These are phyloP conservation scores for Evernia prunastri DNA, from an alignment of 495 filamentous ascomycete genomes.

Conservation along the genomic window DNA sequence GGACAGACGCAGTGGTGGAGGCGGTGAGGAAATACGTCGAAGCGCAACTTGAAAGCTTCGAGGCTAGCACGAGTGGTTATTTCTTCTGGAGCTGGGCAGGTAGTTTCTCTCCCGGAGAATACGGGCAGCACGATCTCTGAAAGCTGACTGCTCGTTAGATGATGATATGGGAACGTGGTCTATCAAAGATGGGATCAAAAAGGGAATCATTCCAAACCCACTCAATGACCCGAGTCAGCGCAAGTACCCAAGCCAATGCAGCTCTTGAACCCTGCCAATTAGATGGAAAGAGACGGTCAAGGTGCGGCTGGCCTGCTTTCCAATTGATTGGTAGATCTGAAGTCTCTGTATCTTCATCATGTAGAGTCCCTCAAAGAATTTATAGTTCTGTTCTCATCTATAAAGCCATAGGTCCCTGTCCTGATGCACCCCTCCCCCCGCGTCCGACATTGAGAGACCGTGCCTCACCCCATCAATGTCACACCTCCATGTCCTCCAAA, in stretches of 20 bases:
- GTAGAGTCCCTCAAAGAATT: no score
- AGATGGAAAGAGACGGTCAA: not conserved
- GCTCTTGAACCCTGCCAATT: not conserved
- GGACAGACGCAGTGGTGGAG: not conserved
- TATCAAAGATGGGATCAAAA: not conserved
- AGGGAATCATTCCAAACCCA: not conserved
- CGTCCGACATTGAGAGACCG: no score
- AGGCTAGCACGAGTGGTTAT: not conserved
- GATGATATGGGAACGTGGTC: not conserved
- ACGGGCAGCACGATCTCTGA: not conserved
- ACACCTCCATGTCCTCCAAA: no score
- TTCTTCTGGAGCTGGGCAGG: not conserved
- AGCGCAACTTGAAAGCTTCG: not conserved
- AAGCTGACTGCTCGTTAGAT: not conserved
- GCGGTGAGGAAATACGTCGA: not conserved
- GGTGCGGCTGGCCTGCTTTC: not conserved
- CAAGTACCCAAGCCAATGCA: not conserved
- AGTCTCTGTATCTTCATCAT: not conserved
- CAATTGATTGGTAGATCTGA: not conserved
- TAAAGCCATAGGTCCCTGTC: not conserved
- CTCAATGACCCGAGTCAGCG: not conserved
- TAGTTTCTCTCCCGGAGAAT: not conserved
- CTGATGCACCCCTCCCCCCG: no score
- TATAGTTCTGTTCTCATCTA: no score
- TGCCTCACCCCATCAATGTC: no score